Evolutionary conservation across 225 moss, liverwort and hornwort species (phyloP).

Genomic region (Bryoerythrophyllum caledonicum): DNA sequence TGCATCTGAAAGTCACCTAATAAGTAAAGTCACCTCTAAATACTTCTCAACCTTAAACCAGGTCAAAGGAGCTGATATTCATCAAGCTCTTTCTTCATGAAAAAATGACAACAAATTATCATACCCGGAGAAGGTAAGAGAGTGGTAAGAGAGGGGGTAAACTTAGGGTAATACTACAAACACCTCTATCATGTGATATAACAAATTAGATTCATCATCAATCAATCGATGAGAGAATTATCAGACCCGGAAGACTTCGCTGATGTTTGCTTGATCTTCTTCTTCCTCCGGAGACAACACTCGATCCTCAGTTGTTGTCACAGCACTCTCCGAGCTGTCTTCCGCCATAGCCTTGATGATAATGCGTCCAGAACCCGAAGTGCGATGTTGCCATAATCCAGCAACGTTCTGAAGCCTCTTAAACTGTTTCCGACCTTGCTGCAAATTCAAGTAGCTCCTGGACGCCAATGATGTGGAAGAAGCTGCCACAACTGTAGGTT

Average conservation of each 20-base stretch:
- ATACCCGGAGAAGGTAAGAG: no score
- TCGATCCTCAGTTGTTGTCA: slow-evolving; percentile 69
- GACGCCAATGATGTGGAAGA: background rate
- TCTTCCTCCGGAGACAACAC: slow-evolving; percentile 60
- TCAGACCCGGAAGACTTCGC: slow-evolving; percentile 64
- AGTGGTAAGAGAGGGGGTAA: no score
- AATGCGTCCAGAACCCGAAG: slow-evolving; percentile 16
- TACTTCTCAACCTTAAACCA: no score
- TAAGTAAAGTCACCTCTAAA: no score
- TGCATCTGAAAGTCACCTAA: no score
- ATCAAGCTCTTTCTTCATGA: no score
- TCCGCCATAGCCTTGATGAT: slow-evolving; percentile 42
- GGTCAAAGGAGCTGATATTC: no score
- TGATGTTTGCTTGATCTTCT: slow-evolving; percentile 58
- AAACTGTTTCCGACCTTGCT: slow-evolving; percentile 19
- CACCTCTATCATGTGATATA: no score
- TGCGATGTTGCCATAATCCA: slow-evolving; percentile 23
- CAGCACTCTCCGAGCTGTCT: slow-evolving; percentile 47
- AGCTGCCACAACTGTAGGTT: background rate
- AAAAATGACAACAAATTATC: no score
- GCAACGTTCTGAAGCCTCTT: slow-evolving; percentile 19
- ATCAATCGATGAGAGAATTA: background rate
- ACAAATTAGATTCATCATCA: no score
- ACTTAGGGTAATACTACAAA: no score
- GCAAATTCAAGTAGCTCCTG: slow-evolving; percentile 25